phyloP scores from a whole-genome alignment of 2,329 filamentous ascomycete species.

The Ambrosiella cleistominuta region DNA sequence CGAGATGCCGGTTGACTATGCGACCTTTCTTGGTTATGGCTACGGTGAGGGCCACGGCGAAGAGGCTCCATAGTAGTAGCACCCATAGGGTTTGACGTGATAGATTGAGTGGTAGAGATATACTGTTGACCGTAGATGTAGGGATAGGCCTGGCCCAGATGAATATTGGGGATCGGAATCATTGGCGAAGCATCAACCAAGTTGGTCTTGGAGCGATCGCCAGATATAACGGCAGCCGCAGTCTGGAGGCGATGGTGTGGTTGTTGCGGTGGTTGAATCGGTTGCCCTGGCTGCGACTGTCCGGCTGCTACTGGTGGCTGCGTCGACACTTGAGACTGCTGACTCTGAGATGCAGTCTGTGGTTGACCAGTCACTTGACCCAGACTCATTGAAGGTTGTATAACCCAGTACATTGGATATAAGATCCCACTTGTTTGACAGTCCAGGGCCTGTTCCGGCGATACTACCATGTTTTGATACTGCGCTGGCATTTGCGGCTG shows the following conservation, averaged over 20 bases:
- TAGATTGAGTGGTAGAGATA: too few relatives aligned
- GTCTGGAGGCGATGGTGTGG: constrained; percentile 8
- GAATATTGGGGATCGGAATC: background rate
- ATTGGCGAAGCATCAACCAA: constrained; percentile 47
- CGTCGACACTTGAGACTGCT: too few relatives aligned
- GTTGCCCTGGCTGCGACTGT: background rate
- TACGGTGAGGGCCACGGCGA: too few relatives aligned
- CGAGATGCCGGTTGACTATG: too few relatives aligned
- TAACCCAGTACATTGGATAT: background rate
- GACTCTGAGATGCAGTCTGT: too few relatives aligned
- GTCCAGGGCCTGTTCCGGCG: background rate
- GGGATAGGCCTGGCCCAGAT: background rate
- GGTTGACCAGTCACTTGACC: too few relatives aligned
- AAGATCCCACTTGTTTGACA: background rate
- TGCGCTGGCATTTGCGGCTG: constrained; percentile 19
- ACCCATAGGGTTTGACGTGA: too few relatives aligned
- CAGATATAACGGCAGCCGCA: background rate
- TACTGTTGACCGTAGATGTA: background rate
- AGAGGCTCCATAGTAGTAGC: too few relatives aligned
- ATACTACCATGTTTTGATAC: background rate
- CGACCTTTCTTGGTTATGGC: too few relatives aligned
- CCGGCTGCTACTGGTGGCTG: too few relatives aligned
- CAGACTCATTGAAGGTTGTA: background rate
- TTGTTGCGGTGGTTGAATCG: background rate
- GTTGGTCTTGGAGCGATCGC: constrained; percentile 39